Percentiles rank a stretch among this genome's conserved stretches.
These are phyloP conservation scores for Eucalyptus melliodora DNA, from an alignment of 345 rosid genomes.

Conservation along the genomic window DNA sequence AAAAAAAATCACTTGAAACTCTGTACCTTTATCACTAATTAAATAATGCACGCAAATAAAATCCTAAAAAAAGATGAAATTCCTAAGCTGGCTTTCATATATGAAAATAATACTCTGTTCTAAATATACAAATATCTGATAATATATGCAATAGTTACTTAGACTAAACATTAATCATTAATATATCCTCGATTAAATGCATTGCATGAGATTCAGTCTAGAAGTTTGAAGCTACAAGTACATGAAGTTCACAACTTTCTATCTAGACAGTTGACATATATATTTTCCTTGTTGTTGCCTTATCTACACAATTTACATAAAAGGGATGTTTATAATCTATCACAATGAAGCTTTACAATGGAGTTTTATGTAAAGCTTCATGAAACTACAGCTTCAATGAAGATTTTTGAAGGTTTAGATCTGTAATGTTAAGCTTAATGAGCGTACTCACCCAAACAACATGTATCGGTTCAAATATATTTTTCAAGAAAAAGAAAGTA, in stretches of 20 bases:
- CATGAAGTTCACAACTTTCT: not conserved
- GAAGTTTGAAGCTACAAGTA: not conserved
- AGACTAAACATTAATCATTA: not conserved
- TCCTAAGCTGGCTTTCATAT: not conserved
- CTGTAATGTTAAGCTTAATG: not conserved
- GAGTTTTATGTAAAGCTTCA: not conserved
- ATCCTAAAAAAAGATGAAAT: too few species aligned
- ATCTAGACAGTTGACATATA: not conserved
- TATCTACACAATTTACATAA: too few species aligned
- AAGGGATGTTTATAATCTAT: too few species aligned
- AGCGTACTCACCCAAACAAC: not conserved
- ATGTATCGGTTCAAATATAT: not conserved
- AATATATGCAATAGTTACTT: not conserved
- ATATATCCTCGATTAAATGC: not conserved
- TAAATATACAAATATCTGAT: not conserved
- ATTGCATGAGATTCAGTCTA: not conserved
- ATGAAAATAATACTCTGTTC: not conserved
- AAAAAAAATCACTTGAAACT: not conserved
- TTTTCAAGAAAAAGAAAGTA: not conserved
- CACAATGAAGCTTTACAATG: not conserved
- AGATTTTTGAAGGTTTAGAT: not conserved
- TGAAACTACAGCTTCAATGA: not conserved
- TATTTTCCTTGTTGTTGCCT: not conserved
- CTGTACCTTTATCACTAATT: not conserved
- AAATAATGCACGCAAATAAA: not conserved